Percentiles rank a stretch among this genome's conserved stretches.
Evolutionary conservation across 2,329 filamentous ascomycete species (phyloP).

Genomic region (Aspergillus candidus): DNA sequence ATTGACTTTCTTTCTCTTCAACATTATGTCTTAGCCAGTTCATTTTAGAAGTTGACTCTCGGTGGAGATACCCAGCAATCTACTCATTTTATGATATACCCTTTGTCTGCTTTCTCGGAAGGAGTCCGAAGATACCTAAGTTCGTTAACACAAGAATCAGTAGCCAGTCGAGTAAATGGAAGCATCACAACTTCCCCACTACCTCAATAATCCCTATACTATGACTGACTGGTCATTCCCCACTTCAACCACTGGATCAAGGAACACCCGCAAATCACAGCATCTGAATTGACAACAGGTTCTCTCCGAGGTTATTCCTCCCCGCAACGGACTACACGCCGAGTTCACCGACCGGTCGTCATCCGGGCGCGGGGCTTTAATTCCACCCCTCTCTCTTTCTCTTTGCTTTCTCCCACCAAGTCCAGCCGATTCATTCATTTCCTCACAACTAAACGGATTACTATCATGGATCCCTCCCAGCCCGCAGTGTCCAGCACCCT

Average conservation of each 20-base stretch:
- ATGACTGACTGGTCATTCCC: conserved; percentile 1
- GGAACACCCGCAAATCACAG: conserved; percentile 1
- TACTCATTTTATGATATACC: too few relatives aligned
- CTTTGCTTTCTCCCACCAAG: not conserved
- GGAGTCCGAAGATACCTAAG: too few relatives aligned
- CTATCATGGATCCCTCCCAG: conserved; percentile 20
- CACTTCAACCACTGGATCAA: conserved; percentile 2
- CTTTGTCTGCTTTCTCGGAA: too few relatives aligned
- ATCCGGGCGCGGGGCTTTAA: conserved; percentile 8
- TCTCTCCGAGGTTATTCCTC: conserved; percentile 6
- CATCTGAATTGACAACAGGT: not conserved
- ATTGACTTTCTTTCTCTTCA: conserved; percentile 1
- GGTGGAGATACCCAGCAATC: conserved; percentile 5
- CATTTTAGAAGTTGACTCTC: not conserved
- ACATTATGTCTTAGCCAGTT: not conserved
- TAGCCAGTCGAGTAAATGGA: too few relatives aligned
- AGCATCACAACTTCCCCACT: too few relatives aligned
- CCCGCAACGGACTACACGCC: conserved; percentile 15
- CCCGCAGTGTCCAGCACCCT: conserved; percentile 22
- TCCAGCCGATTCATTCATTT: conserved; percentile 6
- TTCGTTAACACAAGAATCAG: too few relatives aligned
- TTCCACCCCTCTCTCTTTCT: not conserved
- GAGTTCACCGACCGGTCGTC: conserved; percentile 20
- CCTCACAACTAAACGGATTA: not conserved
- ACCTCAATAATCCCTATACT: too few relatives aligned